phyloP scores from a whole-genome alignment of 1,139 yeast genomes.

The Debaryomyces nepalensis region DNA sequence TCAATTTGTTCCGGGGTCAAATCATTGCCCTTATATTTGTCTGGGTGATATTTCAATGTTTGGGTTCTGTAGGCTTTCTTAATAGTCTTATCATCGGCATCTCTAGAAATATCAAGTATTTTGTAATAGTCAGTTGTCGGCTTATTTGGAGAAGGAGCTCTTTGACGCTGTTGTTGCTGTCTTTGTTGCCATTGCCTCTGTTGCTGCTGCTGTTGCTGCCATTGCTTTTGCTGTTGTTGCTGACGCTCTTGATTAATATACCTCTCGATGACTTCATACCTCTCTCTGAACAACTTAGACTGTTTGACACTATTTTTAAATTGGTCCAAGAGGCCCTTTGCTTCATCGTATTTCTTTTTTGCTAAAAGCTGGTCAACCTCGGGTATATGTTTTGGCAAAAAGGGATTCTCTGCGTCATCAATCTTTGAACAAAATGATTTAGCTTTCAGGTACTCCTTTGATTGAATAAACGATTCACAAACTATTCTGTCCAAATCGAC shows the following conservation, averaged over 20 bases:
- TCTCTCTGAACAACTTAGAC: conserved; percentile 43
- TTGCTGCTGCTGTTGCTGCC: conserved; percentile 52
- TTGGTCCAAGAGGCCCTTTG: conserved; percentile 34
- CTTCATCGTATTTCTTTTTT: conserved; percentile 48
- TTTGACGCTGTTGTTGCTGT: conserved; percentile 48
- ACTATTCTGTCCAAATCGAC: conserved; percentile 43
- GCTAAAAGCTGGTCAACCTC: conserved; percentile 48
- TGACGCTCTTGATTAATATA: conserved; percentile 30
- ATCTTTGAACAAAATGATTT: conserved; percentile 39
- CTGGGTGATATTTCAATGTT: conserved; percentile 88
- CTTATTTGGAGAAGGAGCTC: conserved; percentile 37
- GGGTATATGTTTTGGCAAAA: conserved; percentile 51
- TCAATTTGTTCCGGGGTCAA: conserved; percentile 74
- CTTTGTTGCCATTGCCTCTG: conserved; percentile 46
- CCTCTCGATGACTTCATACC: conserved; percentile 32
- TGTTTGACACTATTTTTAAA: conserved; percentile 40
- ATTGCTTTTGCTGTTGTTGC: conserved; percentile 45
- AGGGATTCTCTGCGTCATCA: conserved; percentile 32
- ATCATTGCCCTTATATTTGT: conserved; percentile 74
- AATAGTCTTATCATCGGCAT: conserved; percentile 74
- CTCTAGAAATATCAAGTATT: conserved; percentile 65
- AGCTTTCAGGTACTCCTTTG: conserved; percentile 33
- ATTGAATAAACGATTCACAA: conserved; percentile 52
- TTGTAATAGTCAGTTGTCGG: conserved; percentile 81
- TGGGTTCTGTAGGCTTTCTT: conserved; percentile 80